These are phyloP conservation scores for Coemansia sp. DNA, from an alignment of 192 early-diverging fungal species.

Conservation along the genomic window DNA sequence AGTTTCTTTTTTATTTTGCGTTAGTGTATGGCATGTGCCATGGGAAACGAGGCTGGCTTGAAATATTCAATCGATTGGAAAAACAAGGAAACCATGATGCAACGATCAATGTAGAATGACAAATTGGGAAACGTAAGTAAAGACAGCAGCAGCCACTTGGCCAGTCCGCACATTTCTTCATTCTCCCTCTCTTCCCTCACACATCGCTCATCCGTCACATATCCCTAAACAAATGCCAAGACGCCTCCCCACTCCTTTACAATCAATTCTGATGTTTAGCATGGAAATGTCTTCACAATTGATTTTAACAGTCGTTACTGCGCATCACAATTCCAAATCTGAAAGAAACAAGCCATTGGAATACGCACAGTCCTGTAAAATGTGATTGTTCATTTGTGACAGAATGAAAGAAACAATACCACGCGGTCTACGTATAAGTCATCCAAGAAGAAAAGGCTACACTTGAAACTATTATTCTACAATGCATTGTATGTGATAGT, in stretches of 20 bases:
- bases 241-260: not conserved
- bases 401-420: not conserved
- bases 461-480: not conserved
- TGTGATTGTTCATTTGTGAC: not conserved
- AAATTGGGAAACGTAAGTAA: not conserved
- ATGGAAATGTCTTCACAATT: not conserved
- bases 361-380: not conserved
- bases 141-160: not conserved
- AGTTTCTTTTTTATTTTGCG: not conserved
- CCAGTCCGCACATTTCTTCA: not conserved
- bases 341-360: not conserved
- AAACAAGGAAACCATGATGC: not conserved
- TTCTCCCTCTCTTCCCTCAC: not conserved
- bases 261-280: not conserved
- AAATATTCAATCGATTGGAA: not conserved
- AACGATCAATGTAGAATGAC: not conserved
- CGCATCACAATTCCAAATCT: constrained; percentile 7
- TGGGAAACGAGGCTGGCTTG: not conserved
- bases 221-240: not conserved
- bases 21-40: not conserved
- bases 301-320: constrained; percentile 6
- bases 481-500: not conserved
- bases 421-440: not conserved
- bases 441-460: not conserved
- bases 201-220: not conserved